These are phyloP conservation scores for Candida broadrunensis DNA, from an alignment of 805 yeast species.

Conservation along the genomic window DNA sequence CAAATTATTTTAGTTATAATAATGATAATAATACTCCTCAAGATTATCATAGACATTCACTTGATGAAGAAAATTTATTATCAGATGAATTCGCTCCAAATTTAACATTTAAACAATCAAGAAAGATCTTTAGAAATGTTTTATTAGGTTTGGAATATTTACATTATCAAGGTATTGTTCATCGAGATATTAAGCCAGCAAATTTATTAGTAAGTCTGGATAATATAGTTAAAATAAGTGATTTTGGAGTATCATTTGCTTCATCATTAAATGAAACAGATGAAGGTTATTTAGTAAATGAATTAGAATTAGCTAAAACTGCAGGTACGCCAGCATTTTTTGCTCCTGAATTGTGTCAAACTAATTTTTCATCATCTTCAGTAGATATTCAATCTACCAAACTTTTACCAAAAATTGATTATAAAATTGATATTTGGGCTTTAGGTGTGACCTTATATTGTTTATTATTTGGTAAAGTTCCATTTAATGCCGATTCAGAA, in stretches of 20 bases:
- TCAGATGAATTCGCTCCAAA: slow-evolving; percentile 48
- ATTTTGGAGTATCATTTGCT: slow-evolving; percentile 92
- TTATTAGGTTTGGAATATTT: slow-evolving; percentile 85
- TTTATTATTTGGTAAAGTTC: slow-evolving; percentile 80
- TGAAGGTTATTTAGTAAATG: slow-evolving; percentile 43
- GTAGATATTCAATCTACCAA: slow-evolving; percentile 18
- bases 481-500: slow-evolving; percentile 85
- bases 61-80: slow-evolving; percentile 14
- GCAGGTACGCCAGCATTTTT: slow-evolving; percentile 98
- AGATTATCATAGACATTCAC: slow-evolving; percentile 3
- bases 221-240: slow-evolving; percentile 85
- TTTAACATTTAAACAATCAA: slow-evolving; percentile 61
- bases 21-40: background rate
- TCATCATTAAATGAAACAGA: slow-evolving; percentile 41
- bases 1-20: too few relatives aligned
- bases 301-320: slow-evolving; percentile 86
- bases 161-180: slow-evolving; percentile 87
- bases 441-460: slow-evolving; percentile 90
- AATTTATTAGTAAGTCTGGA: slow-evolving; percentile 71
- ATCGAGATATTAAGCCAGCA: slow-evolving; percentile 95
- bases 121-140: slow-evolving; percentile 77
- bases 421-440: slow-evolving; percentile 97
- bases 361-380: slow-evolving; percentile 37
- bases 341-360: slow-evolving; percentile 87
- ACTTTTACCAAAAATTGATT: slow-evolving; percentile 53